Evolutionary conservation across 495 filamentous ascomycete genomes (phyloP), one percentile per base, ranked within the genome.

Genomic region (Evansstolkia leycettana): DNA sequence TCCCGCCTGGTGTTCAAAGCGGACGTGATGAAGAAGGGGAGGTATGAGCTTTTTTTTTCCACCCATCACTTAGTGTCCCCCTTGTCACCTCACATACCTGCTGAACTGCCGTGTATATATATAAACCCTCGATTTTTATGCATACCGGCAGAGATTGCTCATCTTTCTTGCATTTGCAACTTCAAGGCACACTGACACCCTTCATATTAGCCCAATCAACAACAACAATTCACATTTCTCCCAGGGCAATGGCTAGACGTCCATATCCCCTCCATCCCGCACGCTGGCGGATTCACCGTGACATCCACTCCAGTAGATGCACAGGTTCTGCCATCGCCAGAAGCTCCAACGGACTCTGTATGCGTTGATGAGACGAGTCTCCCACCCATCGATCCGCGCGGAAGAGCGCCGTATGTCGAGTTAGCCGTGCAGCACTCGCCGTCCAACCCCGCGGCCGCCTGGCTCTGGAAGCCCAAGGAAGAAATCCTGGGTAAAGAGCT

Each of bases 191-290:
- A 9, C 20, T 23, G 9, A 23, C 36, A 27, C 12, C 6, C 30
- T 16, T 19, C n/a, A 3, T 33, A 6, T 3, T 34, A 51, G 37
- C 46, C 35, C 40, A 76, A 72, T 26, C 29, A 44, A 34, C 37
- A 36, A 29, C 36, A 64, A 27, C 50, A 54, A 18, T 57, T 66
- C 25, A 51, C 52, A 12, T 90, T 89, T 55, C 61, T 78, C 17
- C 80, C 88, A 1, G 88, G 88, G 23, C 88, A 94, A 68, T 95
- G 86, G 86, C 68, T 95, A 35, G 88, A 95, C 50, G 75, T 88
- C 5, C 74, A 83, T 47, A 66, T 82, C 31, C 82, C 84, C 0
- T 56, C 57, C 17, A 60, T 81, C 30, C 40, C 69, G 31, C 72
- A 76, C 53, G 77, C 84, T 2, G 85, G 84, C 6, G 85, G 84